phyloP scores from a whole-genome alignment of 805 yeast species.

The Saccharomycopsis sp. region DNA sequence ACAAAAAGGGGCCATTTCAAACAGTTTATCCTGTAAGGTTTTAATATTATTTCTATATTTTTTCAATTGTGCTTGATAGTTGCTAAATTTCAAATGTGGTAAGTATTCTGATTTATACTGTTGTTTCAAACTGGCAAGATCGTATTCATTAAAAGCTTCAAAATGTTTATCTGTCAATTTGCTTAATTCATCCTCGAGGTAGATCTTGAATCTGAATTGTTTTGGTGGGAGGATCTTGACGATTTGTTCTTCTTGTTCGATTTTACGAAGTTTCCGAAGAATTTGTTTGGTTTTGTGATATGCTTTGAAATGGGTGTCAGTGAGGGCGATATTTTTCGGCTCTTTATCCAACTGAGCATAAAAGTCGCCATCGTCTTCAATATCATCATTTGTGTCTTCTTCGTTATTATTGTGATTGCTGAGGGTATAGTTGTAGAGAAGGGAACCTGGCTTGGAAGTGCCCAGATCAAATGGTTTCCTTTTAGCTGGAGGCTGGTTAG shows the following conservation, averaged over 20 bases:
- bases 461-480: not conserved
- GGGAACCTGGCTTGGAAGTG: not conserved
- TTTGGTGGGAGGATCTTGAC: conserved; percentile 16
- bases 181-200: conserved; percentile 10
- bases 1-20: conserved; percentile 15
- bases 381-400: conserved; percentile 4
- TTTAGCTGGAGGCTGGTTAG: not conserved
- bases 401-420: not conserved
- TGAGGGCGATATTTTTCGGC: not conserved
- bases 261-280: conserved; percentile 6
- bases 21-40: not conserved
- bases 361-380: not conserved
- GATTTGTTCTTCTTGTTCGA: conserved; percentile 15
- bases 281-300: conserved; percentile 7
- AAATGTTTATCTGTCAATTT: conserved; percentile 2
- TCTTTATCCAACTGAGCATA: not conserved
- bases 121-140: conserved; percentile 1
- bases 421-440: not conserved
- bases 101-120: conserved; percentile 11
- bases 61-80: conserved; percentile 3
- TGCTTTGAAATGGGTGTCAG: conserved; percentile 7
- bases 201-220: conserved; percentile 18
- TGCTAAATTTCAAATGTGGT: conserved; percentile 1
- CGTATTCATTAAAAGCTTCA: not conserved
- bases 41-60: conserved; percentile 3